These are phyloP conservation scores for Colletotrichum sp. DNA, from an alignment of 2,329 filamentous ascomycete species.

Conservation along the genomic window DNA sequence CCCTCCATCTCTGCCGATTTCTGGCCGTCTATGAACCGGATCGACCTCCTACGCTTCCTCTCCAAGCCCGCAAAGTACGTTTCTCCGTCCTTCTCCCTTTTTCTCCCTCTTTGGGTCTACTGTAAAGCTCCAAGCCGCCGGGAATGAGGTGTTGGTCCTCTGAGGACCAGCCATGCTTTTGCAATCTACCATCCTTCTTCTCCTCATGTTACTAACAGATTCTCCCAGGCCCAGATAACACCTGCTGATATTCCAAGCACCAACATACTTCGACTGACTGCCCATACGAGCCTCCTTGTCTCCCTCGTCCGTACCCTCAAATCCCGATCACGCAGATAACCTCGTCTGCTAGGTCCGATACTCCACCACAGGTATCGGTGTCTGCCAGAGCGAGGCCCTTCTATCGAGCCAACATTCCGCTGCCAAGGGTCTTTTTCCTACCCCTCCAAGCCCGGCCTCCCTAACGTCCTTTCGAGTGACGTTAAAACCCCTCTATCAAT, in stretches of 20 bases:
- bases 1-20: not conserved
- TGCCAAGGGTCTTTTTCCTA: slow-evolving; percentile 80
- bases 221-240: slow-evolving; percentile 25
- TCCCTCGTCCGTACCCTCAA: slow-evolving; percentile 20
- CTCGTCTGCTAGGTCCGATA: slow-evolving; percentile 87
- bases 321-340: slow-evolving; percentile 50
- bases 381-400: slow-evolving; percentile 70
- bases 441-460: slow-evolving; percentile 86
- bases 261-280: not conserved
- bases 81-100: not conserved
- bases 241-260: not conserved
- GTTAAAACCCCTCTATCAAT: slow-evolving; percentile 48
- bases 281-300: slow-evolving; percentile 10
- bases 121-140: not conserved
- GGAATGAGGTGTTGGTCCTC: rapidly evolving
- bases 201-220: not conserved
- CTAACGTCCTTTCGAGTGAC: slow-evolving; percentile 81
- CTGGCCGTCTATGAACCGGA: slow-evolving; percentile 80
- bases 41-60: slow-evolving; percentile 89
- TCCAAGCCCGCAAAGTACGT: slow-evolving; percentile 93
- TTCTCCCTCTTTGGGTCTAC: not conserved
- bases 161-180: not conserved
- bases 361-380: slow-evolving; percentile 82
- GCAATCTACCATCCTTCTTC: not conserved
- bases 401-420: slow-evolving; percentile 83